Base-by-base conservation (phyloP, 1,284 basidiomycete species). In the Trametes pubescens region DNA sequence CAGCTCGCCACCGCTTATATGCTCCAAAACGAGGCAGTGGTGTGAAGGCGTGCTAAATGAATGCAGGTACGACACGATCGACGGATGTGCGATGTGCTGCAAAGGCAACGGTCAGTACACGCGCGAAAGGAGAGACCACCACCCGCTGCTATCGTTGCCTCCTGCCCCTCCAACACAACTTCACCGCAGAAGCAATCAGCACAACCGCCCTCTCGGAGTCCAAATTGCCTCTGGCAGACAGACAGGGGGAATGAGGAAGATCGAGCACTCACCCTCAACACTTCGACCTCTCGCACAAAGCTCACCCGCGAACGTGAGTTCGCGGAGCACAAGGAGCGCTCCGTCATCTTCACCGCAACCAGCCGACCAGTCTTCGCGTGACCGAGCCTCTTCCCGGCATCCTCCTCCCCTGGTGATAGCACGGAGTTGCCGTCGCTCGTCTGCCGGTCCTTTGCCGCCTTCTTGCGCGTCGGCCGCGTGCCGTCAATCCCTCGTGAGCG, bases 291-390 rank as follows among this genome's bases (percentile, higher is more conserved):
- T 29, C 94, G 83, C 47, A 95, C 85, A 74, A 96, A 96, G 66
- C 90, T 90, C 61, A 95, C 93, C 35, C 91, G 79, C 65, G 93
- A 93, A 55, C 93, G 80, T 66, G 94, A 83, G 71, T 88, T 86
- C 56, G 78, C 76, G 46, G 82, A 80, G 69, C 83, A 87, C 26
- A 81, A 70, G 44, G 82, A 79, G 38, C 88, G 81, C 56, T 89
- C 85, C 26, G 95, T 91, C 82, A 95, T 86, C 82, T 96, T 96
- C 72, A 96, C 87, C 8, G 95, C 94, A 8, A 95, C 93, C 1
- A 92, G 73, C 51, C 82, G 75, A 37, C 81, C 76, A 61, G 71
- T 62, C 59, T 64, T 44, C 59, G 58, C 55, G 38, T 68, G 57
- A 38, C 43, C 53, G 18, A 60, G n/a, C 34, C 21, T 24, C 51